phyloP scores from a whole-genome alignment of 2,329 filamentous ascomycete species.

The Hypoxylon sp. region DNA sequence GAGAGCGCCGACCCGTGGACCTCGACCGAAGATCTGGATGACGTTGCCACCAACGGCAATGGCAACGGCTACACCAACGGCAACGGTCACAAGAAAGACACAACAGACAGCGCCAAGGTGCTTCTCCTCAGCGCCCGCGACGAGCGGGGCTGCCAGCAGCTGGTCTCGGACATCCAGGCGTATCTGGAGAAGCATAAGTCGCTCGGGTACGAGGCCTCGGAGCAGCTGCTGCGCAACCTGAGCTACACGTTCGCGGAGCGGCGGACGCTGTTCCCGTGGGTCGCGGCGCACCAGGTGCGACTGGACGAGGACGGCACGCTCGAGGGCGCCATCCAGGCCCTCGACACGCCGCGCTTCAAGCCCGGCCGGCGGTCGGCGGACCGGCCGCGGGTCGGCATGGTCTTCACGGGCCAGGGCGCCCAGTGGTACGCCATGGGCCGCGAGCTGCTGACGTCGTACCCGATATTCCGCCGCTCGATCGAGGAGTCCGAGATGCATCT shows the following conservation, averaged over 20 bases:
- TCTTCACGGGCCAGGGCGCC: constrained; percentile 44
- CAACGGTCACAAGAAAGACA: not conserved
- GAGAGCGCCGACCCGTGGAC: not conserved
- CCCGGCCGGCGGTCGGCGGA: not conserved
- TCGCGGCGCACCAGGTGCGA: constrained; percentile 1
- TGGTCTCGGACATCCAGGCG: constrained; percentile 1
- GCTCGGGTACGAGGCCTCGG: not conserved
- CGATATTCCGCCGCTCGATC: constrained; percentile 26
- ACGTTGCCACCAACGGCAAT: not conserved
- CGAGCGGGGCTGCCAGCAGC: constrained; percentile 3
- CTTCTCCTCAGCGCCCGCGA: constrained; percentile 11
- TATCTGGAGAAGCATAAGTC: constrained; percentile 1
- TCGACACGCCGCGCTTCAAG: not conserved
- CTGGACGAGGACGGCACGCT: not conserved
- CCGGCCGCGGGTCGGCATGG: constrained; percentile 29
- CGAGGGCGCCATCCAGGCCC: not conserved
- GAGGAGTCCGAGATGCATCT: constrained; percentile 10
- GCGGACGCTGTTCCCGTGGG: constrained; percentile 12
- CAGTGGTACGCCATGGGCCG: constrained; percentile 38
- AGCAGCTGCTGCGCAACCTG: constrained; percentile 1
- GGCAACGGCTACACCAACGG: not conserved
- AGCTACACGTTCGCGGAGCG: constrained; percentile 10
- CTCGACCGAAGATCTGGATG: not conserved
- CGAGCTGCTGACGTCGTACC: constrained; percentile 30
- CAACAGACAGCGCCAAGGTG: not conserved